Conservation (phyloP, 306 rosid species). For the Casuarina cunninghamiana region DNA sequence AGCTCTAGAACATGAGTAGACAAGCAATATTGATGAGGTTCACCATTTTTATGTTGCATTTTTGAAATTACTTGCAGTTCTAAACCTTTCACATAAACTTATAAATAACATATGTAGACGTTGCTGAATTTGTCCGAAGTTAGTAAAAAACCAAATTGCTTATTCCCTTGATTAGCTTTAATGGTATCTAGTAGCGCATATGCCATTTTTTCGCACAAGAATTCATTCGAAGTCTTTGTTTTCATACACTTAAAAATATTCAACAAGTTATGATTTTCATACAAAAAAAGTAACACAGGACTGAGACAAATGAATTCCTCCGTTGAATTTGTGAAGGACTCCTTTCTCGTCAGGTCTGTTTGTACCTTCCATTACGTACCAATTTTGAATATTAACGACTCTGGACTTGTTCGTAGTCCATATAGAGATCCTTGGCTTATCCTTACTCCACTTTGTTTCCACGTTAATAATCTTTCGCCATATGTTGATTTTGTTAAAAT, state of each 20-base stretch:
- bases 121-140: neutral
- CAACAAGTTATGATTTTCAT: no score
- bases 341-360: no score
- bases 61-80: neutral
- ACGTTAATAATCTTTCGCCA: constrained; percentile 26
- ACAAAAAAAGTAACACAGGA: no score
- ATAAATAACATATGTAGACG: neutral
- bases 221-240: no score
- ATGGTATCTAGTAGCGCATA: neutral
- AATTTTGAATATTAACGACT: constrained; percentile 4
- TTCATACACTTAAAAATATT: no score
- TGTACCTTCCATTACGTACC: neutral
- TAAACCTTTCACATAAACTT: neutral
- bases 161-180: neutral
- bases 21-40: neutral
- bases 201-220: neutral
- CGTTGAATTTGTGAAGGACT: no score
- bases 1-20: constrained; percentile 14
- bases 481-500: constrained; percentile 26
- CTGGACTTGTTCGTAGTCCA: constrained; percentile 14
- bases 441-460: constrained; percentile 10
- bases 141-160: neutral
- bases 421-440: constrained; percentile 8
- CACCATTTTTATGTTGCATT: neutral
- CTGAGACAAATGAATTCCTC: no score